Percentiles rank a stretch among this genome's conserved stretches.
Conservation (phyloP, 106 monocot species). For the Narthecium ossifragum region DNA sequence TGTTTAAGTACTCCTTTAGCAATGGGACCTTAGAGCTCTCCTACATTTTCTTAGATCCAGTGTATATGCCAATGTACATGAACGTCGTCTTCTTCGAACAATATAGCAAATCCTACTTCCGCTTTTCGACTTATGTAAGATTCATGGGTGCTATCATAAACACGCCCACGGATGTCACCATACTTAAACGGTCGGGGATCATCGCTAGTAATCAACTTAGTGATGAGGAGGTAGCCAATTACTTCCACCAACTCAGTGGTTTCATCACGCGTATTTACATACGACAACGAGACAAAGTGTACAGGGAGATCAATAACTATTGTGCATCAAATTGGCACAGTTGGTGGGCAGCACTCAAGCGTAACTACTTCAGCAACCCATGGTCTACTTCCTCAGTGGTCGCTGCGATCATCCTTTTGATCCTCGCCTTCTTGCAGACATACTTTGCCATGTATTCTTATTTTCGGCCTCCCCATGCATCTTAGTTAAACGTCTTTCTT, state of each 20-base stretch:
- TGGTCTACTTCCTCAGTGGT: not conserved
- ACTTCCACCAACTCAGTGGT: not conserved
- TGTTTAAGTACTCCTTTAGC: no score
- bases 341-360: not conserved
- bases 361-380: not conserved
- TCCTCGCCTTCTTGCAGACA: not conserved
- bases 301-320: not conserved
- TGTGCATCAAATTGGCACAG: not conserved
- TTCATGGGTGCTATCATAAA: no score
- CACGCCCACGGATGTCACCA: not conserved
- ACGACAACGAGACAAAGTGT: not conserved
- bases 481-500: no score
- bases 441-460: not conserved
- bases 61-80: no score
- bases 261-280: no score
- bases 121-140: no score
- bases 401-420: not conserved
- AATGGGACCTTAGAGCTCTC: no score
- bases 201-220: not conserved
- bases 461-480: not conserved
- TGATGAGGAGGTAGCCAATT: not conserved
- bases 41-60: no score
- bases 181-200: not conserved
- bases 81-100: no score
- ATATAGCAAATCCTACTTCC: no score